Base-by-base conservation (phyloP, 257 asterid genomes). In the Echites panduratus region DNA sequence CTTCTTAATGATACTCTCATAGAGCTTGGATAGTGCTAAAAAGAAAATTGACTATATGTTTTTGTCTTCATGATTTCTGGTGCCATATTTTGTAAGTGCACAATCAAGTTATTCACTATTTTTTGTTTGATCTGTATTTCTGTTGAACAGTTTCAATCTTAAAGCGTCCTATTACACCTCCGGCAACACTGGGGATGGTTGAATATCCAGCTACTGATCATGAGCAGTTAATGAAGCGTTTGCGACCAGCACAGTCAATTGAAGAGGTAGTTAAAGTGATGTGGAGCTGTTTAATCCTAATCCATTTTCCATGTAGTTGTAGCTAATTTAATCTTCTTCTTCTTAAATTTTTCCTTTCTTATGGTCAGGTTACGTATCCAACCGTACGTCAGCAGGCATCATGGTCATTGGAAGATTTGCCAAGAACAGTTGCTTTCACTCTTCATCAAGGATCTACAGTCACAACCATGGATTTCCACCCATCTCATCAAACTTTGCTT, bases 81-180 rank as follows among this genome's bases (percentile, higher is more conserved):
- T 32, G 35, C 27, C 17, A n/a, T 7, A 22, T 38, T 48, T 66
- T 16, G 53, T 0, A 35, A 63, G 24, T 63, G 20, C 27, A n/a
- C 48, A 17, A 35, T 35, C 35, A 63, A 35, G 22, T 19, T 64
- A 64, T 35, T 16, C 48, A 64, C 20, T 26, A 12, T 58, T 27
- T 26, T 35, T 38, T 45, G 35, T 45, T 6, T 57, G 58, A 64
- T 19, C 20, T 61, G 47, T 68, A 9, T 16, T 58, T 58, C 68
- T 75, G 67, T 75, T 45, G 48, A 74, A 81, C 91, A 92, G 99
- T 84, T 81, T 81, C 95, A 47, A 76, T 90, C 49, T 80, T 92
- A 87, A 95, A 95, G 88, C 96, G 99, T 64, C 97, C 99, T 14
- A 80, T 94, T 70, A 90, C 98, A 35, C 99, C 99, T 79, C 97